These are phyloP conservation scores for Bolboschoenoplectus hybrid DNA, from an alignment of 202 grass and related monocot genomes.

Conservation along the genomic window DNA sequence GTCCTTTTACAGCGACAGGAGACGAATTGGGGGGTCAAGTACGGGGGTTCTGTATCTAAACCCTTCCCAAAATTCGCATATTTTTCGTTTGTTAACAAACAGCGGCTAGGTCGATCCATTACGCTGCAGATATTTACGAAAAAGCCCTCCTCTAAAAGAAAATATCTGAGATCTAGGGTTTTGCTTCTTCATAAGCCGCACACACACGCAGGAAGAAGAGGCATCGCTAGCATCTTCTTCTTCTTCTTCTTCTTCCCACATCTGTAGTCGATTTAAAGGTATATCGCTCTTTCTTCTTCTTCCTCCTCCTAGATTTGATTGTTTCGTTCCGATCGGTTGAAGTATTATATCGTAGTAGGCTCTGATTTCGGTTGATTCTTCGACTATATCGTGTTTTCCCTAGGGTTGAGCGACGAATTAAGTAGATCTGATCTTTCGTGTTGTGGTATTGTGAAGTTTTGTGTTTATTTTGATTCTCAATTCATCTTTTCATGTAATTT, in stretches of 20 bases:
- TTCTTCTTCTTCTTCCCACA: neutral
- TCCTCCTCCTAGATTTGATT: neutral
- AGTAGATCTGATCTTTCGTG: constrained; percentile 14
- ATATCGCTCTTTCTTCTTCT: neutral
- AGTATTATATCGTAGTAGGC: no score
- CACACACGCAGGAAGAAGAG: neutral
- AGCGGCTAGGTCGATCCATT: neutral
- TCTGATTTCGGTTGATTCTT: neutral
- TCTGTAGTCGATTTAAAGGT: neutral
- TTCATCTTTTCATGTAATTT: neutral
- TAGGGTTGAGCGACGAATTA: neutral
- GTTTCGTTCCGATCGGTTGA: no score
- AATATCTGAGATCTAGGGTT: constrained; percentile 31
- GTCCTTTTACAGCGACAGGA: no score
- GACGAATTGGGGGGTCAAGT: no score
- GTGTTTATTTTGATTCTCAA: neutral
- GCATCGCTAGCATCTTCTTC: neutral
- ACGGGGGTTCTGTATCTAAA: no score
- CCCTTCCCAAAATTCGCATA: no score
- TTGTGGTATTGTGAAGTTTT: neutral
- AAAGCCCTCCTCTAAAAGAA: neutral
- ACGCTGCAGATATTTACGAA: constrained; percentile 24
- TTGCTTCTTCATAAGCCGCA: constrained; percentile 32
- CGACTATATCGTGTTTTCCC: neutral
- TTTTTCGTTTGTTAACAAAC: no score